phyloP scores from a whole-genome alignment of 148 eudicot genomes.

The Simmondsia chinensis region DNA sequence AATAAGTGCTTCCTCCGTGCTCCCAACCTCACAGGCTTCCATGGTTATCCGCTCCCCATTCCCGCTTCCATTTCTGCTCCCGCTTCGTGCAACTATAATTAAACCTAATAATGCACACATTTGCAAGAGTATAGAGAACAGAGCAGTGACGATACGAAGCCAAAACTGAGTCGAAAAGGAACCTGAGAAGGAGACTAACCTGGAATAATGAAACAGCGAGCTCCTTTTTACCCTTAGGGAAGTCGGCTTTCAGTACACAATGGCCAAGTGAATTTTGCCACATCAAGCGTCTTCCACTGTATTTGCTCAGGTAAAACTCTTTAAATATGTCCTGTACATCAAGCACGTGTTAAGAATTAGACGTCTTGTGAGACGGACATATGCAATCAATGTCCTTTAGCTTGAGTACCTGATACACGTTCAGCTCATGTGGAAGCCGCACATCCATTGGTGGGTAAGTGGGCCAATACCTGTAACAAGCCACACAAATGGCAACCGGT shows the following conservation, averaged over 20 bases:
- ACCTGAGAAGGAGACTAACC: conserved; percentile 40
- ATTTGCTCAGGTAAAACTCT: conserved; percentile 90
- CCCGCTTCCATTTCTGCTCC: no score
- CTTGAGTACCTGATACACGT: conserved; percentile 76
- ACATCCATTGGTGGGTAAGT: conserved; percentile 98
- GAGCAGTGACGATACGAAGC: no score
- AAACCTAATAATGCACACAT: no score
- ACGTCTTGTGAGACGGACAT: no score
- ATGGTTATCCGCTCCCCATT: no score
- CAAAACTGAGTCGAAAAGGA: neutral
- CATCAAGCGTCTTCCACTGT: conserved; percentile 95
- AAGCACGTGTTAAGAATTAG: conserved; percentile 1
- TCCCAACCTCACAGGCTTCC: no score
- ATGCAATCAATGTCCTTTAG: no score
- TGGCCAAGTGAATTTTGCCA: conserved; percentile 98
- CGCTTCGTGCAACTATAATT: no score
- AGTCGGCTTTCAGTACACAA: conserved; percentile 87
- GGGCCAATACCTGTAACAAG: conserved; percentile 85
- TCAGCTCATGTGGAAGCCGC: conserved; percentile 88
- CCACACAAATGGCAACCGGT: conserved; percentile 2
- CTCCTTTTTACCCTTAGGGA: conserved; percentile 89
- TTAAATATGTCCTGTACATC: conserved; percentile 79
- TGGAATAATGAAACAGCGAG: conserved; percentile 94
- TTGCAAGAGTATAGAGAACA: no score
- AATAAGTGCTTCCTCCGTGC: no score